phyloP scores from a whole-genome alignment of 306 rosid genomes.

The Casuarina glauca region DNA sequence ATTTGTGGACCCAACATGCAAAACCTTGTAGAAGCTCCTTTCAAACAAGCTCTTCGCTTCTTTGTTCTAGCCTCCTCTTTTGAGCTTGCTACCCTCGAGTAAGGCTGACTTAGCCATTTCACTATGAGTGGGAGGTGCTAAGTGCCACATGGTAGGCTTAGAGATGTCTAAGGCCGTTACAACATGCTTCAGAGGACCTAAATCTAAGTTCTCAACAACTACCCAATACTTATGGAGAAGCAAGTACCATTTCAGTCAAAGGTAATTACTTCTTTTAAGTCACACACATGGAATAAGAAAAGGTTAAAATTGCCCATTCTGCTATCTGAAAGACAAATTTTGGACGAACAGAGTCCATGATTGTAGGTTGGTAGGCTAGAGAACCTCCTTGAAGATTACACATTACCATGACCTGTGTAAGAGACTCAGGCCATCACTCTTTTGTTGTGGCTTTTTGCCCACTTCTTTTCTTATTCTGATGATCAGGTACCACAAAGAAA shows the following conservation, averaged over 20 bases:
- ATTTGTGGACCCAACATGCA: no score
- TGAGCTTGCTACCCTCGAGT: no score
- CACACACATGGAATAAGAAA: background rate
- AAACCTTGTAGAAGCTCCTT: no score
- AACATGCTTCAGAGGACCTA: no score
- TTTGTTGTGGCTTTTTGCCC: background rate
- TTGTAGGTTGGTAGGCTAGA: background rate
- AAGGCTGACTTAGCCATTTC: no score
- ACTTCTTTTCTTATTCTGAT: background rate
- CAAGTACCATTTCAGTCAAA: no score
- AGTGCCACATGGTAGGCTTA: no score
- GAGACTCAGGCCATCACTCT: background rate
- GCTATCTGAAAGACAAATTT: background rate
- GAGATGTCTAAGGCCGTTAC: no score
- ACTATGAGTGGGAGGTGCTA: no score
- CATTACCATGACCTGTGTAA: background rate
- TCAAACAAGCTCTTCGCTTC: no score
- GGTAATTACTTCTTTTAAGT: background rate
- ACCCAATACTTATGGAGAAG: background rate
- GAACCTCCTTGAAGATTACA: background rate
- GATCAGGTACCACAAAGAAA: background rate
- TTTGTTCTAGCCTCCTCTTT: no score
- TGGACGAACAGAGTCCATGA: background rate
- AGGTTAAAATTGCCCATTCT: background rate
- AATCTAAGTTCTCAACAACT: no score